Conservation (phyloP, 2,329 filamentous ascomycete species). For the Fusarium sp. region DNA sequence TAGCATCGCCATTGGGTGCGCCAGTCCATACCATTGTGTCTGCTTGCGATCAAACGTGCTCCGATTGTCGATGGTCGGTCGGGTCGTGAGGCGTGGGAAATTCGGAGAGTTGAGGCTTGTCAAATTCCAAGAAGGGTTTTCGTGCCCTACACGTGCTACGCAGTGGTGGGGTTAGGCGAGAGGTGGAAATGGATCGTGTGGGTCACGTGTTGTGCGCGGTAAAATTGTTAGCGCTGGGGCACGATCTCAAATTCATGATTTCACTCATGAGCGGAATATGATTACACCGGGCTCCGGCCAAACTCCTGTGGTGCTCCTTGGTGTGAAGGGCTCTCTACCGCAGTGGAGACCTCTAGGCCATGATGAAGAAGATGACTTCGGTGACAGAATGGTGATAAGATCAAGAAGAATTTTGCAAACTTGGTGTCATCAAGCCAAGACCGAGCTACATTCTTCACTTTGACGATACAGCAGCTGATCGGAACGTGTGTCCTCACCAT, state of each 20-base stretch:
- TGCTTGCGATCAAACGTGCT: constrained; percentile 61
- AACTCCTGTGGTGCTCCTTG: neutral
- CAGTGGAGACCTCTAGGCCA: too few species aligned
- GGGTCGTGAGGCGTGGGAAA: constrained; percentile 52
- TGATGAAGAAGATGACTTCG: too few species aligned
- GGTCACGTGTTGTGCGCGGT: constrained; percentile 29
- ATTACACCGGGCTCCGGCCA: constrained; percentile 8
- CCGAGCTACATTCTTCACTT: neutral
- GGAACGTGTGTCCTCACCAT: neutral
- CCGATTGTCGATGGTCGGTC: constrained; percentile 52
- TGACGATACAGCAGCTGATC: neutral
- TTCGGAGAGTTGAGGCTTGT: constrained; percentile 51
- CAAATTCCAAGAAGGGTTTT: constrained; percentile 55
- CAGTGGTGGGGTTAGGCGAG: constrained; percentile 45
- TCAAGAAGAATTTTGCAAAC: neutral
- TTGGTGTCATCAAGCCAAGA: neutral
- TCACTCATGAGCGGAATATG: constrained; percentile 16
- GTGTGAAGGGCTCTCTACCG: too few species aligned
- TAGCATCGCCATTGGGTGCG: constrained; percentile 37
- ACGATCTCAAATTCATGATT: neutral
- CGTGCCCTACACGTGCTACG: constrained; percentile 51
- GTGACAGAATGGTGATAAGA: too few species aligned
- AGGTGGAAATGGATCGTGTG: constrained; percentile 35
- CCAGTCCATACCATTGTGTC: constrained; percentile 60
- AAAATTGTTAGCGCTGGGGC: neutral